A percentile compares a stretch with the other conserved stretches of the same genome.
Conservation (phyloP, 208 protist genomes). For the Kentomonas sorsogonicus region DNA sequence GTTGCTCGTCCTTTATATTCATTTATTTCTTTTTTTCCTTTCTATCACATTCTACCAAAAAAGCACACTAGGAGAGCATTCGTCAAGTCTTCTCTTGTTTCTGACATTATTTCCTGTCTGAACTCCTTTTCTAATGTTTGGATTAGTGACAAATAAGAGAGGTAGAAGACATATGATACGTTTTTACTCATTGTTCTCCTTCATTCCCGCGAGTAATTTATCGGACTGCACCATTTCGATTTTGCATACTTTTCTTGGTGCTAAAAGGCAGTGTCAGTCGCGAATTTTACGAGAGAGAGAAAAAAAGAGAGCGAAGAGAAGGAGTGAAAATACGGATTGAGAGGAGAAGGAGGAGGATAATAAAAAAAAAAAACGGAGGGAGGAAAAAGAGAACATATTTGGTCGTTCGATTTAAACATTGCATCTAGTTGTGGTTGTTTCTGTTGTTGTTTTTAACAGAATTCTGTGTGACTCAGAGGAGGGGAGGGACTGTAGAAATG, state of each 20-base stretch:
- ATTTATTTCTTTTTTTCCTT: slow-evolving; percentile 11
- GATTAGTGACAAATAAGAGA: not conserved
- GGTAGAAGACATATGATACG: not conserved
- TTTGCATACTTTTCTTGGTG: slow-evolving; percentile 1
- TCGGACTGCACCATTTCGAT: not conserved
- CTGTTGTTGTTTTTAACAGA: not conserved
- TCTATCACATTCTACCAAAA: slow-evolving; percentile 1
- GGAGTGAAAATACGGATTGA: not conserved
- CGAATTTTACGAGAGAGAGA: slow-evolving; percentile 7
- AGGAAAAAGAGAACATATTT: not conserved
- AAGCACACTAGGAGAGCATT: not conserved
- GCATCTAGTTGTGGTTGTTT: not conserved
- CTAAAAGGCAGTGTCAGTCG: slow-evolving; percentile 15
- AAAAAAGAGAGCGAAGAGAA: slow-evolving; percentile 11
- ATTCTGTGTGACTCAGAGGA: not conserved
- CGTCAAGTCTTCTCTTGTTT: slow-evolving; percentile 4
- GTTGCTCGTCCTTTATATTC: slow-evolving; percentile 1
- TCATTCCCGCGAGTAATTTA: slow-evolving; percentile 9
- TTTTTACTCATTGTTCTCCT: slow-evolving; percentile 1
- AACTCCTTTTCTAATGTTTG: not conserved
- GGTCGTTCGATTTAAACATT: not conserved
- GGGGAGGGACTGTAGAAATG: not conserved
- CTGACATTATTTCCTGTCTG: not conserved
- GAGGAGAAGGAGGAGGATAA: slow-evolving; percentile 7
- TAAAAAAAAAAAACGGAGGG: not conserved